Evolutionary conservation across 192 early-diverging fungal species (phyloP), one percentile per base, ranked within the genome.

Genomic region (Entomortierella lignicola): DNA sequence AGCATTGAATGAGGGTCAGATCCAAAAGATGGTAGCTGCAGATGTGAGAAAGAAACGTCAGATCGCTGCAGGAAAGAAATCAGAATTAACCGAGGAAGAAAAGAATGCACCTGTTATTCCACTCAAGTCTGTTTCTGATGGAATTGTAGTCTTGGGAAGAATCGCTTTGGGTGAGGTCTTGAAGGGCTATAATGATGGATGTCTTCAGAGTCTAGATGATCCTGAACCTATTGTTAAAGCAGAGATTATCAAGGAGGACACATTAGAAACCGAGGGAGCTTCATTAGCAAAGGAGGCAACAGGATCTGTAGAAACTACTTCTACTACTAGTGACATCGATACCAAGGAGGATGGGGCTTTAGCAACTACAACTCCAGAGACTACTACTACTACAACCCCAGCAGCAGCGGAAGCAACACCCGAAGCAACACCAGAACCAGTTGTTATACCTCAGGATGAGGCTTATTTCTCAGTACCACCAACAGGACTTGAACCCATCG

Each of bases 161-260:
- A 50, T 77, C 37, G 67, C 73, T n/a, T 44, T 70, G 8, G 60
- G 47, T 1, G 82, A 84, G 52, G 79, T 81, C 30, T 51, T 84
- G 42, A 68, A 84, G 53, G 82, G 82, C 1, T 71, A 81, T 25
- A 75, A 81, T 39, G 82, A 84, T 17, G 82, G 82, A 20, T 84
- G 77, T 53, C 44, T 65, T 31, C 68, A 70, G 47, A 77, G 75
- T 48, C 61, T 84, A 25, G 72, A 71, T 23, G 82, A 84, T 32
- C 60, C 62, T 8, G 70, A 62, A 20, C 72, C 68, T 32, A 44
- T 32, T 23, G 63, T 53, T 13, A 55, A 57, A 18, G 25, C 59
- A 1, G 60, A 63, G 27, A 58, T 56, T 11, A 20, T 30, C 23
- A 54, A 57, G 61, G 73, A 77, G 17, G 27, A 47, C 12, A 39